Evolutionary conservation across 805 yeast genomes (phyloP).

Genomic region (Candida hungchunana): DNA sequence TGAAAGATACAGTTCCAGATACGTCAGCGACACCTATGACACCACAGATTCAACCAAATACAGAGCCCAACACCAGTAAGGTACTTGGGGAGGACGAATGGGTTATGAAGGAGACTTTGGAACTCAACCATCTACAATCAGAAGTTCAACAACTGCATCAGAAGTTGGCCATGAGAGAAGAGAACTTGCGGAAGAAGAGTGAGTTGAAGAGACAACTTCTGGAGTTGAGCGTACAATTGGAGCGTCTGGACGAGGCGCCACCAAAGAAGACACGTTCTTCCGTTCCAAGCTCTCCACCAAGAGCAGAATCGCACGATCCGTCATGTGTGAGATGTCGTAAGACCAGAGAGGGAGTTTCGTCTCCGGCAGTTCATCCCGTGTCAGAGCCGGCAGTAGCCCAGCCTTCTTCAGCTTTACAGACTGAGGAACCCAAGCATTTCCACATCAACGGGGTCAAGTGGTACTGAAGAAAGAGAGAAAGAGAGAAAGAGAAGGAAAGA

Average conservation of each 20-base stretch:
- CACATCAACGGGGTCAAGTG: conserved; percentile 30
- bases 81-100: conserved; percentile 30
- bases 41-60: not conserved
- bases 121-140: conserved; percentile 30
- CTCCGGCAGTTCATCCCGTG: not conserved
- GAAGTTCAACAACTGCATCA: conserved; percentile 30
- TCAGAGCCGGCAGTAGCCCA: too few relatives aligned
- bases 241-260: conserved; percentile 12
- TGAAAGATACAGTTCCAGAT: not conserved
- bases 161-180: conserved; percentile 31
- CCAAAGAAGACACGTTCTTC: conserved; percentile 8
- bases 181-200: conserved; percentile 32
- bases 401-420: not conserved
- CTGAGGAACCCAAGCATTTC: conserved; percentile 9
- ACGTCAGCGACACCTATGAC: not conserved
- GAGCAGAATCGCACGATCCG: not conserved
- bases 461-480: too few relatives aligned
- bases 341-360: not conserved
- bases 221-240: conserved; percentile 14
- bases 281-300: conserved; percentile 2
- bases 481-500: too few relatives aligned
- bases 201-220: conserved; percentile 25
- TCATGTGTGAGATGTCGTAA: conserved; percentile 2
- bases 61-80: not conserved
- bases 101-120: conserved; percentile 31